These are phyloP conservation scores for Mycena crocata DNA, from an alignment of 768 basidiomycete genomes.

Conservation along the genomic window DNA sequence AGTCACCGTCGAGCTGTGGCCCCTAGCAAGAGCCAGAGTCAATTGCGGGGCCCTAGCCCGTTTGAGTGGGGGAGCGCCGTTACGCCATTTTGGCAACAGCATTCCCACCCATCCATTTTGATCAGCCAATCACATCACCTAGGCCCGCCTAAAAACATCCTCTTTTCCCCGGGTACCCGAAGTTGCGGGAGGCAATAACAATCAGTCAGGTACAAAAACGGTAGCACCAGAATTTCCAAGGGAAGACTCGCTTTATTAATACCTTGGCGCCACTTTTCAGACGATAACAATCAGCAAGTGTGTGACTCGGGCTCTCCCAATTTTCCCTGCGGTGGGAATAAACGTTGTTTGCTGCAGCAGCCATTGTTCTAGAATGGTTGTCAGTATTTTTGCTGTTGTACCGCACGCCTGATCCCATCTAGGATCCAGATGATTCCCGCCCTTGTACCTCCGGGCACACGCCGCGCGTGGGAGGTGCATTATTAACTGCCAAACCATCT, in stretches of 20 bases:
- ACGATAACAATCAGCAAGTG: conserved; percentile 26
- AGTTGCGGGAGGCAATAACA: conserved; percentile 26
- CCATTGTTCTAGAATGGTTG: background rate
- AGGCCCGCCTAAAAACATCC: conserved; percentile 21
- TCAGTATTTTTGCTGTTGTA: conserved; percentile 17
- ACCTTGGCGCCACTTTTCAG: conserved; percentile 15
- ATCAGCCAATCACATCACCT: conserved; percentile 26
- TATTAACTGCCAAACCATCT: conserved; percentile 7
- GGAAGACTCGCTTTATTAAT: conserved; percentile 34
- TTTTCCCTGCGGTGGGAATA: conserved; percentile 20
- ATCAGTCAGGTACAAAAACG: conserved; percentile 31
- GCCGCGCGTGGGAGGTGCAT: conserved; percentile 21
- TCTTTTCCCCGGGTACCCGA: conserved; percentile 30
- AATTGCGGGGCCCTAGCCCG: conserved; percentile 17
- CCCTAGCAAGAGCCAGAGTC: conserved; percentile 25
- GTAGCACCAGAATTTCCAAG: conserved; percentile 30
- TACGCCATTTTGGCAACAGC: conserved; percentile 19
- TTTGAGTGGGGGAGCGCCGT: conserved; percentile 22
- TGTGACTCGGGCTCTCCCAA: conserved; percentile 16
- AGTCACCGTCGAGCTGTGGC: background rate
- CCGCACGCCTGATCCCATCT: conserved; percentile 27
- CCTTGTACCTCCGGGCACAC: conserved; percentile 16
- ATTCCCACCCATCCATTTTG: conserved; percentile 32
- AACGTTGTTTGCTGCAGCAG: background rate
- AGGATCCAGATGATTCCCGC: conserved; percentile 17